These are phyloP conservation scores for Gentiana dahurica DNA, from an alignment of 257 asterid species.

Conservation along the genomic window DNA sequence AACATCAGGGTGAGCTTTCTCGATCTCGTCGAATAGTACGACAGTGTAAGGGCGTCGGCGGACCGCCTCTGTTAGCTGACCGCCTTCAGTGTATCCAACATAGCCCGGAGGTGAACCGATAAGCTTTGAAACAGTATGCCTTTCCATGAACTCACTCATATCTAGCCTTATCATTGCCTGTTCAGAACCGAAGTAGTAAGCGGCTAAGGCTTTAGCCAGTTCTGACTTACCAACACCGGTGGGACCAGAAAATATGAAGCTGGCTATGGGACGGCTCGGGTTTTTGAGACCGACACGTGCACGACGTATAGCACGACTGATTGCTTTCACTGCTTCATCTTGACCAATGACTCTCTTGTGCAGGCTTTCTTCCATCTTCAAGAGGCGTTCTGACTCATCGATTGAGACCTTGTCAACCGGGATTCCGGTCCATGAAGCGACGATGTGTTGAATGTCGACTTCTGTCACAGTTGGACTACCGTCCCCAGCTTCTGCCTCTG, in stretches of 20 bases:
- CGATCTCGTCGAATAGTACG: conserved; percentile 57
- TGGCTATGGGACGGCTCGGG: conserved; percentile 49
- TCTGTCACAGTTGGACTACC: conserved; percentile 81
- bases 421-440: conserved; percentile 94
- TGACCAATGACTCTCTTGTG: conserved; percentile 50
- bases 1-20: conserved; percentile 52
- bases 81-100: conserved; percentile 52
- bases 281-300: conserved; percentile 62
- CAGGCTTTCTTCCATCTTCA: conserved; percentile 93
- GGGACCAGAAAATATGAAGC: conserved; percentile 55
- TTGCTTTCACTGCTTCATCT: conserved; percentile 55
- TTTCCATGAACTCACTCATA: conserved; percentile 60
- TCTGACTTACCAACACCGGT: conserved; percentile 65
- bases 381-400: conserved; percentile 90
- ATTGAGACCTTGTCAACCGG: conserved; percentile 92
- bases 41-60: conserved; percentile 52
- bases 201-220: conserved; percentile 42
- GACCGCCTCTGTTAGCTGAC: conserved; percentile 52
- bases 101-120: conserved; percentile 64
- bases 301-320: conserved; percentile 53
- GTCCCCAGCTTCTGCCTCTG: conserved; percentile 82
- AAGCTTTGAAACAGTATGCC: conserved; percentile 38
- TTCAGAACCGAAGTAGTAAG: conserved; percentile 49
- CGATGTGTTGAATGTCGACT: conserved; percentile 89
- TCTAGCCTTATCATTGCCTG: conserved; percentile 61